Conservation (phyloP, 2,329 filamentous ascomycete species). For the Clarireedia sp. region DNA sequence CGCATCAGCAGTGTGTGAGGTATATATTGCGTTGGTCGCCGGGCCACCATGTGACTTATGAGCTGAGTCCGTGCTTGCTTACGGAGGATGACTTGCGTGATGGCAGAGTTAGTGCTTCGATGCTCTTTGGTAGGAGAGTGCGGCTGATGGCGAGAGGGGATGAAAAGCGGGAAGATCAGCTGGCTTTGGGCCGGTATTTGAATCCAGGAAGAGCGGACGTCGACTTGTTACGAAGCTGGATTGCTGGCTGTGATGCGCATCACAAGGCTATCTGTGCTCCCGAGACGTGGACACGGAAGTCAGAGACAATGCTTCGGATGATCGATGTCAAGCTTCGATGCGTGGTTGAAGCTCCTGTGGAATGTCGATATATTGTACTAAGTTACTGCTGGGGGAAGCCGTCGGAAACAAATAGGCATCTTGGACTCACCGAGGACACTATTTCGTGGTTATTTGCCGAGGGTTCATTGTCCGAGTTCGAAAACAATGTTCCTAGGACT, state of each 20-base stretch:
- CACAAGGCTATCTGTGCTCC: not conserved
- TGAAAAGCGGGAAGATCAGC: not conserved
- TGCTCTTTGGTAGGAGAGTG: not conserved
- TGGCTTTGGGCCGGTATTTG: not conserved
- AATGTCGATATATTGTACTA: not conserved
- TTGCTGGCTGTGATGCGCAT: not conserved
- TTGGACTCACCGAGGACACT: not conserved
- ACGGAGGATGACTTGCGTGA: not conserved
- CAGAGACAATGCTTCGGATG: not conserved
- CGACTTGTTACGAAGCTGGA: not conserved
- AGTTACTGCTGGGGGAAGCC: conserved; percentile 1
- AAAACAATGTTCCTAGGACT: conserved; percentile 6
- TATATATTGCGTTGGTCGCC: not conserved
- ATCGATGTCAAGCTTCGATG: conserved; percentile 3
- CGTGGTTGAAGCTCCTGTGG: not conserved
- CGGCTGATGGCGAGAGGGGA: not conserved
- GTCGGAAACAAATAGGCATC: not conserved
- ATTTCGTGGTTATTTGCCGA: not conserved
- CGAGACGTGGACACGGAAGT: not conserved
- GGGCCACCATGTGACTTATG: not conserved
- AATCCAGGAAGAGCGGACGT: not conserved
- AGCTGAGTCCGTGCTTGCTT: not conserved
- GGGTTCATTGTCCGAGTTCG: not conserved
- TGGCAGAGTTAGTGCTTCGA: not conserved
- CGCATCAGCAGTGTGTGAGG: not conserved